These are phyloP conservation scores for Rhodotorula sp. DNA, from an alignment of 1,284 basidiomycete species.

Conservation along the genomic window DNA sequence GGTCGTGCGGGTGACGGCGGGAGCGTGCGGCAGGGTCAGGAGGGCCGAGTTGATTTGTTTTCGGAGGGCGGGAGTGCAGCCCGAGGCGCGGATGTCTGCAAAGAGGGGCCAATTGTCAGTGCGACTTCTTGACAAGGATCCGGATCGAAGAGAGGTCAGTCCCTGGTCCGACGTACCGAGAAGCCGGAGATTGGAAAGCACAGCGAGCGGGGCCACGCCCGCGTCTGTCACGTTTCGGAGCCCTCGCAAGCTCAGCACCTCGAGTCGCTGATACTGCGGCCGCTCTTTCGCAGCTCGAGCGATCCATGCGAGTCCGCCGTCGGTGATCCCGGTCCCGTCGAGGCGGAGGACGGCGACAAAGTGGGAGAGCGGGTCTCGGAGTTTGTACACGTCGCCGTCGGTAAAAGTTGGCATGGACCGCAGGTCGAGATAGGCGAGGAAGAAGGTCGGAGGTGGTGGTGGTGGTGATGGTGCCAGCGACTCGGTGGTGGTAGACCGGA, in stretches of 20 bases:
- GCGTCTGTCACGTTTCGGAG: slow-evolving; percentile 17
- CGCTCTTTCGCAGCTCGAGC: slow-evolving; percentile 6
- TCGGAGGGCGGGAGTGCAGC: neutral
- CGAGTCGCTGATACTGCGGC: slow-evolving; percentile 14
- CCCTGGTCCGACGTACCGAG: slow-evolving; percentile 12
- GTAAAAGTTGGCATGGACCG: slow-evolving; percentile 11
- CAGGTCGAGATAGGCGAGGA: slow-evolving; percentile 33
- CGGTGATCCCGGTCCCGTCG: slow-evolving; percentile 20
- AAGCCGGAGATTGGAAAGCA: slow-evolving; percentile 15
- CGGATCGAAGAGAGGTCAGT: neutral
- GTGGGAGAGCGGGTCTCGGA: slow-evolving; percentile 20
- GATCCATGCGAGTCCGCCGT: slow-evolving; percentile 29
- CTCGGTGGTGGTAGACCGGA: neutral
- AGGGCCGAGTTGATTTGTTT: neutral
- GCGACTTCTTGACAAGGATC: neutral
- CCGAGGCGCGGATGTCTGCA: slow-evolving; percentile 23
- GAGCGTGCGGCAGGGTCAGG: neutral
- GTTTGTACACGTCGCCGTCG: slow-evolving; percentile 27
- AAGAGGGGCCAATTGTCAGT: neutral
- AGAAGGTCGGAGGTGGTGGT: slow-evolving; percentile 18
- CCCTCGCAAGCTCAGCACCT: slow-evolving; percentile 9
- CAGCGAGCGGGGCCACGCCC: slow-evolving; percentile 3
- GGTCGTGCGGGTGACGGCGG: neutral
- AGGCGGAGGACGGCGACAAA: slow-evolving; percentile 32
- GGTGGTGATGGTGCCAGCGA: neutral